Conservation (phyloP, 2,329 filamentous ascomycete species). For the Colletotrichum tabaci region DNA sequence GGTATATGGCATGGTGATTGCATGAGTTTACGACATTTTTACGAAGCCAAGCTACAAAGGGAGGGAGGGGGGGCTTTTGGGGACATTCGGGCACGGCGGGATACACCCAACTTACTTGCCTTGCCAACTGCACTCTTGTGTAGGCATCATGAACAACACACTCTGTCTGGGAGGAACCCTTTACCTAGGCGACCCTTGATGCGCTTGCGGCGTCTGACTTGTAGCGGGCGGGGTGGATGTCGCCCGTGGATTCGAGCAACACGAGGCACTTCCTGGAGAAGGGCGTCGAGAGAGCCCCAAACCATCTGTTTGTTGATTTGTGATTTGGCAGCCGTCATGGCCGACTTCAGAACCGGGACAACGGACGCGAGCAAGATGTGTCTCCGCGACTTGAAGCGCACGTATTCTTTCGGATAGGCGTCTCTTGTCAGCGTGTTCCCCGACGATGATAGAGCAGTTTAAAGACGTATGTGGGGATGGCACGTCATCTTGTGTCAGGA, state of each 20-base stretch:
- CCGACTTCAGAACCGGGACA: conserved; percentile 72
- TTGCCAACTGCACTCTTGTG: no score
- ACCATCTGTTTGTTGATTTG: conserved; percentile 63
- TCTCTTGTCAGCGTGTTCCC: conserved; percentile 69
- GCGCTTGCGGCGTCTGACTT: conserved; percentile 49
- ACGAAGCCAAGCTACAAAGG: no score
- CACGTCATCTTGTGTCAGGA: no score
- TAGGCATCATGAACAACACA: no score
- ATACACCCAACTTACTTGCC: no score
- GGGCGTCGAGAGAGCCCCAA: conserved; percentile 71
- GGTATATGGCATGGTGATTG: no score
- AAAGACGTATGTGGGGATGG: no score
- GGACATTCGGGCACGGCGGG: no score
- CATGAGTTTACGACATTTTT: no score
- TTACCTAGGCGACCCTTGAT: no score
- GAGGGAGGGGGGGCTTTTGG: no score
- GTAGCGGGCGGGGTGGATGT: conserved; percentile 48
- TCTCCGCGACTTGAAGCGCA: conserved; percentile 74
- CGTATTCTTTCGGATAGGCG: conserved; percentile 68
- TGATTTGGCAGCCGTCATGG: conserved; percentile 69
- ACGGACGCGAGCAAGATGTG: conserved; percentile 67
- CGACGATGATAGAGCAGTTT: conserved; percentile 68
- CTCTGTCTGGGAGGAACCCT: no score
- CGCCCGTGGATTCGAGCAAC: conserved; percentile 68
- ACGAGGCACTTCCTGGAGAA: conserved; percentile 69